Evolutionary conservation across 2,329 filamentous ascomycete genomes (phyloP).

Genomic region (Xenoacremonium recifei): DNA sequence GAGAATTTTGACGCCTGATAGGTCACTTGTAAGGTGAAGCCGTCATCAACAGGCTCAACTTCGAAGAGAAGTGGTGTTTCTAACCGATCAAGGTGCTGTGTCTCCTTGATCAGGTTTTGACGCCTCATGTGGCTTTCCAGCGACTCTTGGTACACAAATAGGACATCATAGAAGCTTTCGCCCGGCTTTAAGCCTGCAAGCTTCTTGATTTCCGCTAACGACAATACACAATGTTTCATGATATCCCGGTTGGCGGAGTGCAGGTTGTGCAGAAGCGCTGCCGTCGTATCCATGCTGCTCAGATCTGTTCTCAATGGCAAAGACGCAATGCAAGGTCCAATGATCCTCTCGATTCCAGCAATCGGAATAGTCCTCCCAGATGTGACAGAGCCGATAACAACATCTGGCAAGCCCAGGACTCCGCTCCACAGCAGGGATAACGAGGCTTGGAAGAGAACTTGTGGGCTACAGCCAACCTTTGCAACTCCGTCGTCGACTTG

Average conservation of each 20-base stretch:
- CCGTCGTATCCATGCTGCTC: constrained; percentile 45
- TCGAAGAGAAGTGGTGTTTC: constrained; percentile 78
- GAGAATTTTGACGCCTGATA: constrained; percentile 51
- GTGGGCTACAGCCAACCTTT: constrained; percentile 53
- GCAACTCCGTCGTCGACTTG: constrained; percentile 33
- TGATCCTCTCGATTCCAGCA: constrained; percentile 64
- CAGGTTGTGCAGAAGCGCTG: constrained; percentile 61
- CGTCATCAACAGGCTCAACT: constrained; percentile 58
- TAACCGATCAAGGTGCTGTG: constrained; percentile 65
- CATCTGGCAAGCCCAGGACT: constrained; percentile 63
- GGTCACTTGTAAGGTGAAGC: constrained; percentile 45
- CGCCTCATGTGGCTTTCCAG: constrained; percentile 38
- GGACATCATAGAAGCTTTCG: constrained; percentile 67
- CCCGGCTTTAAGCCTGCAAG: constrained; percentile 52
- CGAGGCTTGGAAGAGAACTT: constrained; percentile 75
- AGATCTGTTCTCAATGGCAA: constrained; percentile 70
- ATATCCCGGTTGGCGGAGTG: constrained; percentile 65
- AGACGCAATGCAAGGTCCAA: constrained; percentile 78
- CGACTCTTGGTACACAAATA: constrained; percentile 85
- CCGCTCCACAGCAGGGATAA: constrained; percentile 63
- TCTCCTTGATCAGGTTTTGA: constrained; percentile 45
- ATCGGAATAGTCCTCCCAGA: constrained; percentile 79
- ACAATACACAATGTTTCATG: constrained; percentile 61
- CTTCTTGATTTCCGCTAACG: constrained; percentile 69
- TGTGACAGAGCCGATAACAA: constrained; percentile 75